A percentile compares a stretch with the other conserved stretches of the same genome.
phyloP scores from a whole-genome alignment of 176 grass and related monocot species.

The Triticum timopheevii region DNA sequence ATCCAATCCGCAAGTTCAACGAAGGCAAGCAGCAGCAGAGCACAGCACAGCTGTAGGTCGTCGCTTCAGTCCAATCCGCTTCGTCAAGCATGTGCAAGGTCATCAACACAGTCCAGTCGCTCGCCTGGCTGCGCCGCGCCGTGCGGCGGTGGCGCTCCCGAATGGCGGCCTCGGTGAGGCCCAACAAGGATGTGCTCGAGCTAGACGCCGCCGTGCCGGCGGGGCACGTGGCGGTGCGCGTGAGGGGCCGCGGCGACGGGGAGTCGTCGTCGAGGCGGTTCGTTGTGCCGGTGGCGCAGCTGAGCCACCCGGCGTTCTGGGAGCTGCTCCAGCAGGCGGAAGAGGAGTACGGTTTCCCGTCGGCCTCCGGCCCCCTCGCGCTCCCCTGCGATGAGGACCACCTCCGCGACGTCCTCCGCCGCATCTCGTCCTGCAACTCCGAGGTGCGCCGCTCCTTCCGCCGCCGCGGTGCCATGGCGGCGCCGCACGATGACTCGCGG shows the following conservation, averaged over 20 bases:
- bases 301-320: constrained; percentile 36
- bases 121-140: constrained; percentile 30
- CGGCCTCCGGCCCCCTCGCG: constrained; percentile 15
- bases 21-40: not conserved
- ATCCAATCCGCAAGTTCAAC: not conserved
- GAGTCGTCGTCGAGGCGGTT: not conserved
- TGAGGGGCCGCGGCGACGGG: not conserved
- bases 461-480: not conserved
- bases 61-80: not conserved
- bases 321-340: constrained; percentile 41
- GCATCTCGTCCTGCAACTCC: not conserved
- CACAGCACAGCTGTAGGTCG: not conserved
- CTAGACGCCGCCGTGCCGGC: not conserved
- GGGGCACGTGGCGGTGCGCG: constrained; percentile 46
- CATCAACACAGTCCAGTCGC: constrained; percentile 26
- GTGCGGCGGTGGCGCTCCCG: constrained; percentile 29
- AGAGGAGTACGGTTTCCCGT: constrained; percentile 49
- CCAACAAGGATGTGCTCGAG: not conserved
- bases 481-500: not conserved
- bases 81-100: constrained; percentile 37
- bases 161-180: not conserved
- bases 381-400: constrained; percentile 48
- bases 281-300: not conserved
- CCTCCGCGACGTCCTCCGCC: constrained; percentile 43
- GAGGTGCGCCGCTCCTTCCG: not conserved